phyloP scores from a whole-genome alignment of 257 asterid species.

The Solanum gandarillasii region DNA sequence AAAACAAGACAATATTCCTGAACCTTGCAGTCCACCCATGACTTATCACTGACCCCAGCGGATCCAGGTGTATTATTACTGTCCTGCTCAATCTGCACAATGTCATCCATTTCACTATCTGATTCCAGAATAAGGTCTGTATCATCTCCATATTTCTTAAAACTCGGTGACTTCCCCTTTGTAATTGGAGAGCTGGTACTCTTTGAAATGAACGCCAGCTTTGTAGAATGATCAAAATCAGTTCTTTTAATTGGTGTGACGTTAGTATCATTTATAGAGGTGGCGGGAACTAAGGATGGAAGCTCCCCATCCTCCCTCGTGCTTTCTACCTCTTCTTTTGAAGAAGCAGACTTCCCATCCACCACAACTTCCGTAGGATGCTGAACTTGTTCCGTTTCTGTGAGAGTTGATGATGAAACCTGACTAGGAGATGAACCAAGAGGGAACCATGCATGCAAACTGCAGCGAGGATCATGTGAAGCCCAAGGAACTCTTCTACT shows the following conservation, averaged over 20 bases:
- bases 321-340: constrained; percentile 52
- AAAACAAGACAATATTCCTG: constrained; percentile 58
- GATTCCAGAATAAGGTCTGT: constrained; percentile 72
- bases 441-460: constrained; percentile 56
- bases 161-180: constrained; percentile 59
- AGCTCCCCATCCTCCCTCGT: constrained; percentile 91
- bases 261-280: constrained; percentile 27
- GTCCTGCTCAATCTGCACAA: constrained; percentile 40
- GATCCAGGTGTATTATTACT: constrained; percentile 22
- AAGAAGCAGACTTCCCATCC: constrained; percentile 24
- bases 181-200: constrained; percentile 48
- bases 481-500: constrained; percentile 86
- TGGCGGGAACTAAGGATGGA: constrained; percentile 41
- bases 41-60: constrained; percentile 11
- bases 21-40: constrained; percentile 57
- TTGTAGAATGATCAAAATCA: constrained; percentile 41
- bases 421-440: constrained; percentile 23
- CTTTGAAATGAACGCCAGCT: constrained; percentile 55
- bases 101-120: constrained; percentile 70
- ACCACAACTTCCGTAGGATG: constrained; percentile 21
- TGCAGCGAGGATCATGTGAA: constrained; percentile 62
- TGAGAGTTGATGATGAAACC: constrained; percentile 14
- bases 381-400: constrained; percentile 43
- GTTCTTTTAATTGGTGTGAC: constrained; percentile 32
- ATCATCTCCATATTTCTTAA: constrained; percentile 62